A percentile compares a stretch with the other conserved stretches of the same genome.
Conservation (phyloP, 352 stramenopile genomes). For the Aphanomyces stellatus region DNA sequence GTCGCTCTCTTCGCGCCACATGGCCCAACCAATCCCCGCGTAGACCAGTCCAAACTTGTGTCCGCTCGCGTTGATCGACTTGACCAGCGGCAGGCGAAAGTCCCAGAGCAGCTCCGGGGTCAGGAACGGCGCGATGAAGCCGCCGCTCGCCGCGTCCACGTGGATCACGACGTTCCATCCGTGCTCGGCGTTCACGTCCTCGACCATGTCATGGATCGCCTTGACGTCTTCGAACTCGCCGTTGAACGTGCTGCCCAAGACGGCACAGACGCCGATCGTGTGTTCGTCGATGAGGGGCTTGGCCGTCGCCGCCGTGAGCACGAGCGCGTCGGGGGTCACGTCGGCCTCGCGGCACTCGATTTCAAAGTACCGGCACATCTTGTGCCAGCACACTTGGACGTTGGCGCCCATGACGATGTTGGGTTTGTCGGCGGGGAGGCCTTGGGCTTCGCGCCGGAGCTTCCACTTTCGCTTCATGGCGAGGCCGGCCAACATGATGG, state of each 20-base stretch:
- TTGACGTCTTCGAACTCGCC: conserved; percentile 90
- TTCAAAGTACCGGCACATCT: conserved; percentile 93
- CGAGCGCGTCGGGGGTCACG: conserved; percentile 75
- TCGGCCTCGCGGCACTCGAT: conserved; percentile 84
- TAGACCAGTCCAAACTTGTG: conserved; percentile 93
- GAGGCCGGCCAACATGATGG: conserved; percentile 85
- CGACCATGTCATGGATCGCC: conserved; percentile 83
- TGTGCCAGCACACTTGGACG: conserved; percentile 90
- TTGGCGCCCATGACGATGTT: conserved; percentile 92
- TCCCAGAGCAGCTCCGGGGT: conserved; percentile 84
- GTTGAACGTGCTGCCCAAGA: conserved; percentile 90
- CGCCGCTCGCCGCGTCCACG: conserved; percentile 86
- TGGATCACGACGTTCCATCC: conserved; percentile 82
- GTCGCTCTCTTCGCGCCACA: conserved; percentile 78
- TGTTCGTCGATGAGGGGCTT: conserved; percentile 83
- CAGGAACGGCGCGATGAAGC: conserved; percentile 89
- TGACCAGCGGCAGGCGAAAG: conserved; percentile 85
- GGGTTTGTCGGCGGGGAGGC: conserved; percentile 73
- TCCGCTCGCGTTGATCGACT: conserved; percentile 90
- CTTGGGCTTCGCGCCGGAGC: conserved; percentile 66
- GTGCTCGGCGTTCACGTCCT: conserved; percentile 75
- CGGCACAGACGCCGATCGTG: conserved; percentile 88
- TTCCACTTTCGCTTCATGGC: conserved; percentile 90
- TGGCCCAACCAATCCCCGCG: conserved; percentile 88
- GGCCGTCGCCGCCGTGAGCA: conserved; percentile 76